These are phyloP conservation scores for Tilletia horrida DNA, from an alignment of 1,284 basidiomycete genomes.

Conservation along the genomic window DNA sequence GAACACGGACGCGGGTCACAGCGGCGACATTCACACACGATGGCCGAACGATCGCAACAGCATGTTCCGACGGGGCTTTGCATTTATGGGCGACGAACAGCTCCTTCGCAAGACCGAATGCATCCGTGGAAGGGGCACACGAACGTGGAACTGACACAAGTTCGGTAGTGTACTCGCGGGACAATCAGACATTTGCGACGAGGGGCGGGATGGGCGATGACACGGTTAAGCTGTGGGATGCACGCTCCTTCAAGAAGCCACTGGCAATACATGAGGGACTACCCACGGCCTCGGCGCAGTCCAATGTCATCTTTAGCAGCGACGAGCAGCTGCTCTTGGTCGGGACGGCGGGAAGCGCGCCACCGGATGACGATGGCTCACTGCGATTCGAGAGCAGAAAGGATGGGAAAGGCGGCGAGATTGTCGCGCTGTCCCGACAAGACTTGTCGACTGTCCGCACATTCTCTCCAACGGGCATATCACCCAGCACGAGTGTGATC, in stretches of 20 bases:
- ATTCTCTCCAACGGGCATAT: constrained; percentile 12
- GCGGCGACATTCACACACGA: constrained; percentile 49
- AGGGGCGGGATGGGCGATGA: constrained; percentile 75
- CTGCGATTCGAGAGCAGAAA: not conserved
- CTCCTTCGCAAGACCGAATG: constrained; percentile 84
- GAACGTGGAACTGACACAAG: constrained; percentile 76
- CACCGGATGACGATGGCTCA: not conserved
- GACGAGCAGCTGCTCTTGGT: constrained; percentile 82
- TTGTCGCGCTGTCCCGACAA: constrained; percentile 28
- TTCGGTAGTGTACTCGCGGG: constrained; percentile 76
- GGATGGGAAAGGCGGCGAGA: constrained; percentile 23
- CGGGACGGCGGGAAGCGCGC: constrained; percentile 57
- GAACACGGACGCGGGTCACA: constrained; percentile 88
- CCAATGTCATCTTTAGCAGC: constrained; percentile 88
- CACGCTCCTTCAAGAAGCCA: constrained; percentile 81
- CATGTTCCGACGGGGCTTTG: constrained; percentile 82
- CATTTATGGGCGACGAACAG: constrained; percentile 89
- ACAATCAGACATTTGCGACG: constrained; percentile 75
- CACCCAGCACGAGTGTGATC: constrained; percentile 22
- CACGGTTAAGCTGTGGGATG: constrained; percentile 93
- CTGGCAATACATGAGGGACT: constrained; percentile 65
- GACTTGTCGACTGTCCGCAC: constrained; percentile 23
- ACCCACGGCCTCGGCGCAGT: constrained; percentile 78
- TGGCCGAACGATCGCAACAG: constrained; percentile 57
- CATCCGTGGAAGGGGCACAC: constrained; percentile 81